Evolutionary conservation across 179 eudicot species (phyloP).

Genomic region (Drosera spatulata): DNA sequence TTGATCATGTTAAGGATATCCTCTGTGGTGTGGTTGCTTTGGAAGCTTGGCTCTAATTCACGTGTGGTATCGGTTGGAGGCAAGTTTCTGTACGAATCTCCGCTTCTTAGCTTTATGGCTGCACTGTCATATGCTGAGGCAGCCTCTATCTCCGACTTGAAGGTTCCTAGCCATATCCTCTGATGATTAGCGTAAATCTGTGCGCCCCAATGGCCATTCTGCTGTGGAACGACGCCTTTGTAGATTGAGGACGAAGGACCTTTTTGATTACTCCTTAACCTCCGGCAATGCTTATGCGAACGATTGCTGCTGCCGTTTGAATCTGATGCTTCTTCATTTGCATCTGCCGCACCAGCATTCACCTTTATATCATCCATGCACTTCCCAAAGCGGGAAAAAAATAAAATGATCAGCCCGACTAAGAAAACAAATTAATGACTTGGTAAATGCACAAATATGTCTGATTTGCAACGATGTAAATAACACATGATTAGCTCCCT

Average conservation of each 20-base stretch:
- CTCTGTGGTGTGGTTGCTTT: conserved; percentile 21
- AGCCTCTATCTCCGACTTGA: conserved; percentile 38
- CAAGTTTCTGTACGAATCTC: conserved; percentile 27
- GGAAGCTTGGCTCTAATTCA: conserved; percentile 32
- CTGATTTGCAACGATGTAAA: no score
- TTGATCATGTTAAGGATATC: conserved; percentile 46
- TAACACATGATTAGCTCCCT: no score
- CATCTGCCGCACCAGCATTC: no score
- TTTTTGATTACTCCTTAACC: background rate
- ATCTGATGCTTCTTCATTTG: conserved; percentile 6
- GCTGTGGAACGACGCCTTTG: conserved; percentile 42
- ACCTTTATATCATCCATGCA: no score
- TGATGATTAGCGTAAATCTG: conserved; percentile 42
- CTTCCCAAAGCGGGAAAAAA: no score
- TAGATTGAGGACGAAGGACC: conserved; percentile 10
- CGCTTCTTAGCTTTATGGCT: conserved; percentile 22
- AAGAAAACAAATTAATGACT: no score
- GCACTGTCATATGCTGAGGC: conserved; percentile 53
- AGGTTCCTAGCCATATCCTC: conserved; percentile 55
- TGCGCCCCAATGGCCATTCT: conserved; percentile 47
- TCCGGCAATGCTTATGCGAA: conserved; percentile 2
- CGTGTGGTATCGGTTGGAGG: conserved; percentile 14
- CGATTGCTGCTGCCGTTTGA: conserved; percentile 14
- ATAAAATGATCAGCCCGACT: no score
- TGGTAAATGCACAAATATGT: no score